Percentiles rank a stretch among this genome's conserved stretches.
These are phyloP conservation scores for Eimeria zaria DNA, from an alignment of 169 alveolate species.

Conservation along the genomic window DNA sequence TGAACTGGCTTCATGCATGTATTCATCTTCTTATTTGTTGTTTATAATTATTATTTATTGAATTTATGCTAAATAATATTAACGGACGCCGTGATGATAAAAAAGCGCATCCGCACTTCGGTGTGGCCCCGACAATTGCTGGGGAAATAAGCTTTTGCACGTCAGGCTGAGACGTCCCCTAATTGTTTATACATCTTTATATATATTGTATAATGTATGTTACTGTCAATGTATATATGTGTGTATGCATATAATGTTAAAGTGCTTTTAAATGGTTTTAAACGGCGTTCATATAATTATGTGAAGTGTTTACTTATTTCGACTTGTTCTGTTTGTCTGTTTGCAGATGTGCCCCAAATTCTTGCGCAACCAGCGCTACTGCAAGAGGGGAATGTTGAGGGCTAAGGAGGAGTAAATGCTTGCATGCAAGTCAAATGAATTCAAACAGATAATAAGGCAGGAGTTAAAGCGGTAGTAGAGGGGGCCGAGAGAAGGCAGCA, in stretches of 20 bases:
- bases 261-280: neutral
- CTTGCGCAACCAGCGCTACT: constrained; percentile 92
- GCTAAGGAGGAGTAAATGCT: constrained; percentile 64
- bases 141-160: constrained; percentile 65
- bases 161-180: constrained; percentile 28
- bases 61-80: neutral
- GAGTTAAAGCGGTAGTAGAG: neutral
- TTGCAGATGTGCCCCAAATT: constrained; percentile 93
- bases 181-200: neutral
- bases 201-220: too few relatives aligned
- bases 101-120: constrained; percentile 34
- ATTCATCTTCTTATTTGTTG: neutral
- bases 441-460: neutral
- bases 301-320: neutral
- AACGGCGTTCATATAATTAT: too few relatives aligned
- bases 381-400: constrained; percentile 91
- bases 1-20: too few relatives aligned
- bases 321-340: neutral
- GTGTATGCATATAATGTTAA: neutral
- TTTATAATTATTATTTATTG: neutral
- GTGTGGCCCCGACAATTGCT: constrained; percentile 11
- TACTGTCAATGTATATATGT: too few relatives aligned
- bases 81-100: neutral
- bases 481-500: neutral
- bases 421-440: neutral